These are phyloP conservation scores for Lichtheimia hyalospora DNA, from an alignment of 371 early-diverging fungal genomes.

Conservation along the genomic window DNA sequence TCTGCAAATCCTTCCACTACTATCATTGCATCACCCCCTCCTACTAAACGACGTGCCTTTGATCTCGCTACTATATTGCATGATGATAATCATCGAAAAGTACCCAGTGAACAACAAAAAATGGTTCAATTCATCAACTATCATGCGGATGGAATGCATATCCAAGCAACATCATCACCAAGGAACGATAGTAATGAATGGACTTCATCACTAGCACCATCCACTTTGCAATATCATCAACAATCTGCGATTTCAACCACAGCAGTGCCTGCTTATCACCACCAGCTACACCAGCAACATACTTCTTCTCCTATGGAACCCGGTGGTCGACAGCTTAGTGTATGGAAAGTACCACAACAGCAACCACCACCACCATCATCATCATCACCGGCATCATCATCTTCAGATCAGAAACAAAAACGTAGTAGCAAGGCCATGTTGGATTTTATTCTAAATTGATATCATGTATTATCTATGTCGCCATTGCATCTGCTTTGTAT, in stretches of 20 bases:
- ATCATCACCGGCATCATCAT: slow-evolving; percentile 1
- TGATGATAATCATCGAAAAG: not conserved
- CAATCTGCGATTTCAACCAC: not conserved
- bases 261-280: not conserved
- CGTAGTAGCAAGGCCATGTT: slow-evolving; percentile 25
- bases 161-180: slow-evolving; percentile 1
- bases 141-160: slow-evolving; percentile 11
- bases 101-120: not conserved
- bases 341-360: slow-evolving; percentile 12
- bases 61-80: not conserved
- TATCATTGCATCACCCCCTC: not conserved
- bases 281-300: not conserved
- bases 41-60: not conserved
- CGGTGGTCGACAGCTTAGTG: slow-evolving; percentile 7
- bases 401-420: slow-evolving; percentile 8
- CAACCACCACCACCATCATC: not conserved
- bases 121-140: slow-evolving; percentile 15
- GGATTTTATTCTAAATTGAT: slow-evolving; percentile 34
- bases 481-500: slow-evolving; percentile 56
- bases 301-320: slow-evolving; percentile 2
- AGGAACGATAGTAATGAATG: not conserved
- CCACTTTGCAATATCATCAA: slow-evolving; percentile 3
- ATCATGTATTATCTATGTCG: slow-evolving; percentile 14
- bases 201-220: not conserved
- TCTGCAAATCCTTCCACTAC: not conserved